Evolutionary conservation across 2,329 filamentous ascomycete genomes (phyloP).

Genomic region (Colletotrichum acutatum): DNA sequence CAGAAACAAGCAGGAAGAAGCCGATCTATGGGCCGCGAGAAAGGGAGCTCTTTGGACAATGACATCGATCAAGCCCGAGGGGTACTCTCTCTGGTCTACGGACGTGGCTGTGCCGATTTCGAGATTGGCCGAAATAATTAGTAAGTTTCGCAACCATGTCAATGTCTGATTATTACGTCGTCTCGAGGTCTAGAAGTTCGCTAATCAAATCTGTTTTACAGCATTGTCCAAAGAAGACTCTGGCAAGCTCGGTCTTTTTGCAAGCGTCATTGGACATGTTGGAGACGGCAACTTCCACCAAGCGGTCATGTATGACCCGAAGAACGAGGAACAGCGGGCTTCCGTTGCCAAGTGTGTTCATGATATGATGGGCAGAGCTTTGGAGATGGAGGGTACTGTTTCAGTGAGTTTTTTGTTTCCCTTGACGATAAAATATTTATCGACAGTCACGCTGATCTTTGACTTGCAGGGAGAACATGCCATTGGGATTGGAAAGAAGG

Average conservation of each 20-base stretch:
- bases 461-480: constrained; percentile 69
- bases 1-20: constrained; percentile 69
- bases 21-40: constrained; percentile 79
- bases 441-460: background rate
- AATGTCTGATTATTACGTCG: background rate
- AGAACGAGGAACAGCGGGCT: constrained; percentile 62
- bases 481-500: constrained; percentile 75
- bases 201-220: background rate
- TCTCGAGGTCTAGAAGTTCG: background rate
- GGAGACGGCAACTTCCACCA: constrained; percentile 81
- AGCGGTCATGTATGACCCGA: constrained; percentile 53
- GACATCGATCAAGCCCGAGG: constrained; percentile 70
- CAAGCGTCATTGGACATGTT: constrained; percentile 77
- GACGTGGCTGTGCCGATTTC: constrained; percentile 85
- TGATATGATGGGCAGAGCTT: constrained; percentile 75
- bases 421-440: background rate
- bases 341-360: constrained; percentile 70
- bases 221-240: constrained; percentile 76
- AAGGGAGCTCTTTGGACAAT: constrained; percentile 81
- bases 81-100: constrained; percentile 79
- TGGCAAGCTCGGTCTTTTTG: constrained; percentile 69
- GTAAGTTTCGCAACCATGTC: constrained; percentile 30
- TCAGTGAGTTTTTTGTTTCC: constrained; percentile 54
- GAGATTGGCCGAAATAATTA: constrained; percentile 75
- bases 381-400: constrained; percentile 78